Conservation (phyloP, 768 basidiomycete species). For the Russula olivacea region DNA sequence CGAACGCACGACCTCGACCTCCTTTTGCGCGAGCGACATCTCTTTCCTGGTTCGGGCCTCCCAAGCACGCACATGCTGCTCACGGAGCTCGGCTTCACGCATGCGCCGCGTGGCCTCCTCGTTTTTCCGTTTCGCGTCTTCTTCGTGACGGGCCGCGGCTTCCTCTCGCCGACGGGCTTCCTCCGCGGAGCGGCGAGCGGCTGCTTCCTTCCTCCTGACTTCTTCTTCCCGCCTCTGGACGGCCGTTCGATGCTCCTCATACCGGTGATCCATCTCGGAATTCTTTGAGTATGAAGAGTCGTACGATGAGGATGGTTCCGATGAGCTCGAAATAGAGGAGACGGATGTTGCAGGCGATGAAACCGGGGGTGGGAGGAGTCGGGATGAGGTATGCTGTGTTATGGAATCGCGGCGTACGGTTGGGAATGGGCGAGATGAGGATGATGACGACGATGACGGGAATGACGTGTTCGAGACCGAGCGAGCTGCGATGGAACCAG, state of each 20-base stretch:
- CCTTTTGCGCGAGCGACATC: constrained; percentile 12
- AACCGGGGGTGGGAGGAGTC: neutral
- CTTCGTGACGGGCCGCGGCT: constrained; percentile 16
- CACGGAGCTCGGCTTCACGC: constrained; percentile 8
- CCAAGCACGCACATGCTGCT: constrained; percentile 7
- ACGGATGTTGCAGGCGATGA: constrained; percentile 10
- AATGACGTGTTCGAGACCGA: constrained; percentile 1
- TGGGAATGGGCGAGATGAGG: constrained; percentile 11
- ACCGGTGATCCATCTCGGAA: neutral
- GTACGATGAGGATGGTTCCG: constrained; percentile 2
- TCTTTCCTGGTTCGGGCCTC: constrained; percentile 12
- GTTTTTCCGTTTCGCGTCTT: constrained; percentile 16
- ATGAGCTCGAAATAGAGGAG: constrained; percentile 10
- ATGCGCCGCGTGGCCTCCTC: constrained; percentile 19
- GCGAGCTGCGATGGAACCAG: neutral
- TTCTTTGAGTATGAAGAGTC: neutral
- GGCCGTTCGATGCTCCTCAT: constrained; percentile 5
- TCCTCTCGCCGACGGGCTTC: constrained; percentile 19
- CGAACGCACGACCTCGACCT: neutral
- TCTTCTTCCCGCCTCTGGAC: constrained; percentile 15
- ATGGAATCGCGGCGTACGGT: constrained; percentile 11
- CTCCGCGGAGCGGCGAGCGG: constrained; percentile 9
- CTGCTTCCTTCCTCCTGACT: constrained; percentile 12
- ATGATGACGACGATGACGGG: constrained; percentile 2
- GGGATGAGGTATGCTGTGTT: constrained; percentile 1